phyloP scores from a whole-genome alignment of 345 rosid species.

The Heritiera littoralis region DNA sequence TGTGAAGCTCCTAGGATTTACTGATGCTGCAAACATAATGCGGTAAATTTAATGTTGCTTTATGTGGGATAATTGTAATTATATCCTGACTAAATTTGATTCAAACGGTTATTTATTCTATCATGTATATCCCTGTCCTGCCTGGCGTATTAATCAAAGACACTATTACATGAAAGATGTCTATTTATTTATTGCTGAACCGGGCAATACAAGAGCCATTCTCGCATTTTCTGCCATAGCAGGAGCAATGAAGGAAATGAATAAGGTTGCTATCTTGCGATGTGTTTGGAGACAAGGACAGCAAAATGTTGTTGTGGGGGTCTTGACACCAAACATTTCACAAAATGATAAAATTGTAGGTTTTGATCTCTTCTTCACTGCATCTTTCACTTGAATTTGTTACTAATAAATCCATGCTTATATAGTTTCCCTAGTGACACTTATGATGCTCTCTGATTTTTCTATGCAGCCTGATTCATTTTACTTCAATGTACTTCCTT shows the following conservation, averaged over 20 bases:
- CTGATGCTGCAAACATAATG: slow-evolving; percentile 67
- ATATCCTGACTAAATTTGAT: slow-evolving; percentile 11
- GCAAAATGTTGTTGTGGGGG: slow-evolving; percentile 71
- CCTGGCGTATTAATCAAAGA: slow-evolving; percentile 42
- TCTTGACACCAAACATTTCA: slow-evolving; percentile 76
- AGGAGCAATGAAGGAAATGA: slow-evolving; percentile 81
- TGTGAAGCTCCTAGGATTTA: slow-evolving; percentile 87
- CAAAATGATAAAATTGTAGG: slow-evolving; percentile 65
- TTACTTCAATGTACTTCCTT: slow-evolving; percentile 83
- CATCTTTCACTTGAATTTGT: neutral
- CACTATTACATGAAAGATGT: slow-evolving; percentile 97
- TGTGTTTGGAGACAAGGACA: slow-evolving; percentile 97
- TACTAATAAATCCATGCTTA: slow-evolving; percentile 27
- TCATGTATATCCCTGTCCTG: slow-evolving; percentile 9
- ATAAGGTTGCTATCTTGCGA: slow-evolving; percentile 77
- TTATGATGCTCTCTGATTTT: slow-evolving; percentile 19
- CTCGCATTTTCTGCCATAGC: slow-evolving; percentile 82
- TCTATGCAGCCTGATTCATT: slow-evolving; percentile 82
- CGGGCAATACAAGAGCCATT: slow-evolving; percentile 59
- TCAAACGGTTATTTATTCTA: neutral
- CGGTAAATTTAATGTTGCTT: slow-evolving; percentile 46
- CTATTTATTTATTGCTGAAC: slow-evolving; percentile 75
- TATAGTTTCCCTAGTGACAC: slow-evolving; percentile 13
- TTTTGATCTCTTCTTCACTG: slow-evolving; percentile 19
- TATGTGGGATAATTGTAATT: neutral